Evolutionary conservation across 176 grass and related monocot genomes (phyloP), one percentile per base, ranked within the genome.

Genomic region (Paspalum vaginatum): DNA sequence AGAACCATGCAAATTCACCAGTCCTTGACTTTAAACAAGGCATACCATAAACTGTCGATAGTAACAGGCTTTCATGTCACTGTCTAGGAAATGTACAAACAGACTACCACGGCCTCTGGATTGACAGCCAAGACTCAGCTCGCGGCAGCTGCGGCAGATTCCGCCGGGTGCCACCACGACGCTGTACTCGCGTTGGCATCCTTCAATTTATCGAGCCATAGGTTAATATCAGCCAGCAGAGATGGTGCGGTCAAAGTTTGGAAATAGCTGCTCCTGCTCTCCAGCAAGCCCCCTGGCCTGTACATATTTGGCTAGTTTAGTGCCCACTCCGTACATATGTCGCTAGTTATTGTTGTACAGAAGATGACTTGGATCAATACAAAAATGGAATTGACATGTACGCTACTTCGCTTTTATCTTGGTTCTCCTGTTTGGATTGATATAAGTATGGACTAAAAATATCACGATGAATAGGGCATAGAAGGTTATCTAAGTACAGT

Each of bases 231-330:
- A 4, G 94, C 56, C 48, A 93, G 96, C 61, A 85, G 96, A 88
- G 96, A 99, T 18, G 96, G 92, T 27, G 92, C 90, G 18, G 82
- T 98, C 72, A 98, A 98, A 85, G 92, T 98, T 48, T 98, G 96
- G 96, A 98, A 95, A 81, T 98, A 95, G 84, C 68, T 79, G 18
- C 46, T 46, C 24, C 20, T 62, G 47, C 15, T 9, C 18, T 20
- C 21, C 61, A 13, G 48, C 65, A 42, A 66, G 38, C 41, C 14
- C 6, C 32, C 65, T 4, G 45, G 45, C 40, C 13, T 85, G 78
- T 89, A 81, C 78, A 77, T 85, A 72, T 76, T 58, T 79, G 65
- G 54, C 53, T 16, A 47, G 49, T 78, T 68, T 78, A 83, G 47
- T 52, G 38, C 69, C 39, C 22, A 84, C 68, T 51, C 52, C 14